phyloP scores from a whole-genome alignment of 106 monocot species.

The Dendrobium officinale region DNA sequence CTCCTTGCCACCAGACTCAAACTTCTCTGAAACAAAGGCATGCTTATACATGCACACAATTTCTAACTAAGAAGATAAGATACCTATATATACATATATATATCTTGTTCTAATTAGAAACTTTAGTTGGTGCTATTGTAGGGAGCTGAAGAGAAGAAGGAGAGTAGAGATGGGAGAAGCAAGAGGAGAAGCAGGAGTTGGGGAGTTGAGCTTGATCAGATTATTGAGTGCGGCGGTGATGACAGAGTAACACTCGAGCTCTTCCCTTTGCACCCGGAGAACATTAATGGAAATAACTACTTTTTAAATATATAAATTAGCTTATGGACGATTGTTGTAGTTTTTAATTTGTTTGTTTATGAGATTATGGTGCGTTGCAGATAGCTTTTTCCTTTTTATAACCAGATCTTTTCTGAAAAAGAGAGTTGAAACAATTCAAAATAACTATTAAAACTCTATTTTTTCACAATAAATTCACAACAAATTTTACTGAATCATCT shows the following conservation, averaged over 20 bases:
- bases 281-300: neutral
- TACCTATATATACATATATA: too few relatives aligned
- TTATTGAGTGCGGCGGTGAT: neutral
- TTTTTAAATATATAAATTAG: too few relatives aligned
- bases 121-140: neutral
- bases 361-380: too few relatives aligned
- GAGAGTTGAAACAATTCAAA: too few relatives aligned
- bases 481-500: too few relatives aligned
- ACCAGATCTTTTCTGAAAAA: too few relatives aligned
- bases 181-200: slow-evolving; percentile 48
- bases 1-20: neutral
- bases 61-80: neutral
- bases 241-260: slow-evolving; percentile 40
- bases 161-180: slow-evolving; percentile 4
- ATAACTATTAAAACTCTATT: too few relatives aligned
- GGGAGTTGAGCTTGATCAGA: slow-evolving; percentile 7
- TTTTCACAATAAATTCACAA: too few relatives aligned
- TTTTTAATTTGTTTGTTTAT: too few relatives aligned
- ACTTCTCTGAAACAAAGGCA: neutral
- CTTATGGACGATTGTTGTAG: too few relatives aligned
- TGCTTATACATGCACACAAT: neutral
- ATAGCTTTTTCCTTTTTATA: too few relatives aligned
- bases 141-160: slow-evolving; percentile 2
- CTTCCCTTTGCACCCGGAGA: slow-evolving; percentile 57
- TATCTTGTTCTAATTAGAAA: neutral